Base-by-base conservation (phyloP, 2,329 filamentous ascomycete species). In the Pyrenochaeta sp. region DNA sequence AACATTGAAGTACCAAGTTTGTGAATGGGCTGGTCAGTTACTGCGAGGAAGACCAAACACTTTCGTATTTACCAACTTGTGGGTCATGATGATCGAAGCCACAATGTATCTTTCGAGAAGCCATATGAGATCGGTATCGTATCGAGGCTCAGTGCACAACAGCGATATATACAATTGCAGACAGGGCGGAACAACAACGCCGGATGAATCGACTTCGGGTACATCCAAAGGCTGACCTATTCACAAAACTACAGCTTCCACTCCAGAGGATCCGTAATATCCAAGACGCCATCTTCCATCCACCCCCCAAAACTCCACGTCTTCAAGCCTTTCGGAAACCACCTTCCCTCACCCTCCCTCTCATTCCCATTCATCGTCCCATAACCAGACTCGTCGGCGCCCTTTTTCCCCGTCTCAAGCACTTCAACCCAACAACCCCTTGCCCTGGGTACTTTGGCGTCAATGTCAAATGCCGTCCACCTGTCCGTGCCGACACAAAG, bases 361-460 rank as follows among this genome's bases (percentile, higher is more conserved):
- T 20, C 52, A 5, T 41, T 33, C 20, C 43, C 37, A 35, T 59
- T 40, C 21, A 65, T 44, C 11, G 51, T 51, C 23, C 23, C 23
- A 27, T 27, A 27, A 9, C 9, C 9, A 27, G 4, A 5, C 9
- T 27, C 23, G 23, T 27, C 9, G 4, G 4, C 49, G 7, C 49
- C 52, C 4, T 51, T 43, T 14, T 42, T 45, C 2, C 23, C 52
- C 7, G 42, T 33, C 17, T 45, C 37, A 35, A 58, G 39, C 21
- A 65, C 42, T 11, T 51, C 50, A 1, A 72, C 68, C 68, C 67
- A 71, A 32, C 67, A 71, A 0, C 69, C 71, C 33, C 69, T 58
- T 27, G 61, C 61, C 31, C 64, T 58, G 12, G 56, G 58, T 18
- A 56, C 51, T 29, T 58, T 64, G 4, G 60, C 60, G 17, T 46